Evolutionary conservation across 805 yeast genomes (phyloP).

Genomic region (Nakazawaea ernobii): DNA sequence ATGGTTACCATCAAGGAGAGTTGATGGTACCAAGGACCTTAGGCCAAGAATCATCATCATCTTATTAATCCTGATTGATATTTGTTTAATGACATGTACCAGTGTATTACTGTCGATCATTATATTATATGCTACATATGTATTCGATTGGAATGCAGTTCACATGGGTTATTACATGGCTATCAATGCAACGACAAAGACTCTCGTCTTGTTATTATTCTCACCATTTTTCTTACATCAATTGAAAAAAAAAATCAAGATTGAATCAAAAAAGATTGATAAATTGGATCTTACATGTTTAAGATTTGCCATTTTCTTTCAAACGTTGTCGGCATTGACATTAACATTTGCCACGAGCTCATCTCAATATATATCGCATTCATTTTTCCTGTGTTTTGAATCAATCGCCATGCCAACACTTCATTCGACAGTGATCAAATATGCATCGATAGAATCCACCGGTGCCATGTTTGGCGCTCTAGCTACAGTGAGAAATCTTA

Average conservation of each 20-base stretch:
- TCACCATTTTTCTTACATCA: slow-evolving; percentile 42
- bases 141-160: slow-evolving; percentile 47
- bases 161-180: slow-evolving; percentile 55
- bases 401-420: slow-evolving; percentile 52
- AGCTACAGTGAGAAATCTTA: slow-evolving; percentile 49
- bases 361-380: slow-evolving; percentile 1
- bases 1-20: slow-evolving; percentile 40
- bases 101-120: slow-evolving; percentile 35
- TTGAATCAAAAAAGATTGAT: slow-evolving; percentile 43
- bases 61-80: slow-evolving; percentile 41
- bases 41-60: slow-evolving; percentile 42
- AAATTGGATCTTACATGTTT: slow-evolving; percentile 38
- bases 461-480: slow-evolving; percentile 76
- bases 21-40: slow-evolving; percentile 19
- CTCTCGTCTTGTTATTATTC: slow-evolving; percentile 40
- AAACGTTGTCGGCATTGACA: slow-evolving; percentile 1
- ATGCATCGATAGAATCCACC: slow-evolving; percentile 48
- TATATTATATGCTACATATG: slow-evolving; percentile 47
- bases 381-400: slow-evolving; percentile 26
- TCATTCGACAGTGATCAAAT: slow-evolving; percentile 56
- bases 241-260: slow-evolving; percentile 29
- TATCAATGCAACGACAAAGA: slow-evolving; percentile 41
- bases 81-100: slow-evolving; percentile 33
- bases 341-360: slow-evolving; percentile 10
- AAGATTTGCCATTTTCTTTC: slow-evolving; percentile 18